phyloP scores from a whole-genome alignment of 2,329 filamentous ascomycete genomes.

The Juglanconis sp. region DNA sequence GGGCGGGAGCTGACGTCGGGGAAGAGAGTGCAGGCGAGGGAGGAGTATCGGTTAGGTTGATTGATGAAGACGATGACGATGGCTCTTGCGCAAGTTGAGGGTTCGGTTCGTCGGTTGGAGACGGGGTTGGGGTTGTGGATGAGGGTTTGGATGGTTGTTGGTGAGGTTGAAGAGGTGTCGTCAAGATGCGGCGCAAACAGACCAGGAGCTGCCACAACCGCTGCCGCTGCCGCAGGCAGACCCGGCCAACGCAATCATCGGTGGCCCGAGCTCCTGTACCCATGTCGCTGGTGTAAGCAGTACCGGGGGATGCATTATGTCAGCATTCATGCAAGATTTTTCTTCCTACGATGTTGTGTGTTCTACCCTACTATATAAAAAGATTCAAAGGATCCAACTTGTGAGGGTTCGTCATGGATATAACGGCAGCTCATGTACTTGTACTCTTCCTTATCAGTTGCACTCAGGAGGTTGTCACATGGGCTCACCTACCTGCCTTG shows the following conservation, averaged over 20 bases:
- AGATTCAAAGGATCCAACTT: no score
- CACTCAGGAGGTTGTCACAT: background rate
- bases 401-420: no score
- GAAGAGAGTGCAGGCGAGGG: background rate
- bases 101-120: background rate
- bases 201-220: slow-evolving; percentile 15
- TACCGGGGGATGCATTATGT: no score
- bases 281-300: slow-evolving; percentile 13
- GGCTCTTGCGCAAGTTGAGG: background rate
- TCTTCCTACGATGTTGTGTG: no score
- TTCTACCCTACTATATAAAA: background rate
- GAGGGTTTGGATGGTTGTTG: background rate
- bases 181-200: slow-evolving; percentile 18
- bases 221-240: slow-evolving; percentile 19
- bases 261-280: slow-evolving; percentile 16
- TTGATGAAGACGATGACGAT: background rate
- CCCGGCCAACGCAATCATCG: slow-evolving; percentile 15
- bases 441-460: background rate
- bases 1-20: slow-evolving; percentile 14
- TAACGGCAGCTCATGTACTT: background rate
- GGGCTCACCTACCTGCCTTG: background rate
- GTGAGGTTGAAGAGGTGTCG: slow-evolving; percentile 9
- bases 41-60: background rate
- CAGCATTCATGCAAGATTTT: background rate
- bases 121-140: background rate